phyloP scores from a whole-genome alignment of 2,329 filamentous ascomycete species.

The Neoascochyta sp. region DNA sequence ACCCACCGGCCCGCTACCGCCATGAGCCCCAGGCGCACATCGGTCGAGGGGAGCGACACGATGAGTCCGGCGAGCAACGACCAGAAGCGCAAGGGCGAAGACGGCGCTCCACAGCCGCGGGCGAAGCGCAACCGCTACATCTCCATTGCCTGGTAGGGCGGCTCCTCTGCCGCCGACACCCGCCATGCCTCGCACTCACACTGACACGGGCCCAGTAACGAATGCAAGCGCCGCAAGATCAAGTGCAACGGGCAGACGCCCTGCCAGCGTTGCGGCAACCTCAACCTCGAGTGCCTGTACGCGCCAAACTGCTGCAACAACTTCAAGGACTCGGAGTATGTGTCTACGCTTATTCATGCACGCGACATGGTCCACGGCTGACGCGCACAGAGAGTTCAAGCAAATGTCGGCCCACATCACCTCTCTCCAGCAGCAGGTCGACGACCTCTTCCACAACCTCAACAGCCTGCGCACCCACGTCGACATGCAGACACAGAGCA shows the following conservation, averaged over 20 bases:
- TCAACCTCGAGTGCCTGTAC: conserved; percentile 62
- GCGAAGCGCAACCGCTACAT: conserved; percentile 66
- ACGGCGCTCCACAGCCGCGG: conserved; percentile 47
- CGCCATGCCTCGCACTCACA: no score
- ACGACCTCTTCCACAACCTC: conserved; percentile 69
- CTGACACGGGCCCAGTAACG: conserved; percentile 49
- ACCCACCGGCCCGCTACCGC: not conserved
- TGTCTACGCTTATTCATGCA: not conserved
- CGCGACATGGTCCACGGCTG: conserved; percentile 1
- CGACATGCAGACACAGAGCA: conserved; percentile 29
- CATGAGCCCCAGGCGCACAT: conserved; percentile 8
- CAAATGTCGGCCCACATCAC: conserved; percentile 71
- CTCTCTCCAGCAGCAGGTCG: conserved; percentile 78
- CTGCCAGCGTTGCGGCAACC: conserved; percentile 62
- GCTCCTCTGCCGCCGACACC: conserved; percentile 25
- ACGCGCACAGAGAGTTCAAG: conserved; percentile 64
- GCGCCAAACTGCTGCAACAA: conserved; percentile 69
- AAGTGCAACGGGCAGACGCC: conserved; percentile 65
- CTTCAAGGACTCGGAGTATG: conserved; percentile 81
- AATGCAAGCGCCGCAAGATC: conserved; percentile 65
- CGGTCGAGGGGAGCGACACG: conserved; percentile 27
- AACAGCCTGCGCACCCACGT: conserved; percentile 59
- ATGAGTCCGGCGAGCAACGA: conserved; percentile 27
- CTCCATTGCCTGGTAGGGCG: conserved; percentile 60
- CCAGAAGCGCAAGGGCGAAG: conserved; percentile 45